Evolutionary conservation across 2,329 filamentous ascomycete species (phyloP).

Genomic region (Neobulgaria alba): DNA sequence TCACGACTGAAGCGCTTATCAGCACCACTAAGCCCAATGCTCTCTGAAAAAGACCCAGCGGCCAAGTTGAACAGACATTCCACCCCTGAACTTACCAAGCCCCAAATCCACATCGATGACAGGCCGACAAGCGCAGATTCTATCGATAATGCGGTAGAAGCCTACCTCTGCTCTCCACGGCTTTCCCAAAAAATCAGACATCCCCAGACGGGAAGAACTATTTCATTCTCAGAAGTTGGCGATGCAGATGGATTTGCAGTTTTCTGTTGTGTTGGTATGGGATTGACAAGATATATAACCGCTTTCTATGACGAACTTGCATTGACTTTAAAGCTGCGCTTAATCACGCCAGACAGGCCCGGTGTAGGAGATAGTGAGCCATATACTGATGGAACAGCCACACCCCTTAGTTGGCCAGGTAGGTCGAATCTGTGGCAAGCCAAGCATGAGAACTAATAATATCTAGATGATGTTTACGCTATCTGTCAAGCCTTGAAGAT

Average conservation of each 20-base stretch:
- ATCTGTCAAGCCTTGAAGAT: conserved; percentile 91
- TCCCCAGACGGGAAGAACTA: conserved; percentile 75
- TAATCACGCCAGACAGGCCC: conserved; percentile 90
- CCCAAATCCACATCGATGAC: conserved; percentile 46
- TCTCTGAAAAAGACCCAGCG: conserved; percentile 25
- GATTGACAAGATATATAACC: conserved; percentile 87
- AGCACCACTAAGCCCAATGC: conserved; percentile 32
- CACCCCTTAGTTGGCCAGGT: conserved; percentile 91
- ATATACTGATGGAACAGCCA: conserved; percentile 72
- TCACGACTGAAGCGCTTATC: conserved; percentile 53
- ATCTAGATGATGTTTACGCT: conserved; percentile 69
- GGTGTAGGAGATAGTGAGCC: conserved; percentile 88
- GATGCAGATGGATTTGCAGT: conserved; percentile 86
- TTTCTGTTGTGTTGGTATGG: conserved; percentile 97
- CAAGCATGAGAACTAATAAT: conserved; percentile 18
- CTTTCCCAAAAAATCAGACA: conserved; percentile 83
- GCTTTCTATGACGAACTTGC: conserved; percentile 97
- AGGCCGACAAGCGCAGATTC: conserved; percentile 75
- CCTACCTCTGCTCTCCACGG: conserved; percentile 74
- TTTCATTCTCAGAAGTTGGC: conserved; percentile 95
- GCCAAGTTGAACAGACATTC: conserved; percentile 30
- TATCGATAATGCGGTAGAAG: conserved; percentile 77
- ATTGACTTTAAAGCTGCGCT: conserved; percentile 72
- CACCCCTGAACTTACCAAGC: conserved; percentile 21
- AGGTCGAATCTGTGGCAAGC: conserved; percentile 31